Evolutionary conservation across 2,329 filamentous ascomycete species (phyloP).

Genomic region (Fusarium goolgardi): DNA sequence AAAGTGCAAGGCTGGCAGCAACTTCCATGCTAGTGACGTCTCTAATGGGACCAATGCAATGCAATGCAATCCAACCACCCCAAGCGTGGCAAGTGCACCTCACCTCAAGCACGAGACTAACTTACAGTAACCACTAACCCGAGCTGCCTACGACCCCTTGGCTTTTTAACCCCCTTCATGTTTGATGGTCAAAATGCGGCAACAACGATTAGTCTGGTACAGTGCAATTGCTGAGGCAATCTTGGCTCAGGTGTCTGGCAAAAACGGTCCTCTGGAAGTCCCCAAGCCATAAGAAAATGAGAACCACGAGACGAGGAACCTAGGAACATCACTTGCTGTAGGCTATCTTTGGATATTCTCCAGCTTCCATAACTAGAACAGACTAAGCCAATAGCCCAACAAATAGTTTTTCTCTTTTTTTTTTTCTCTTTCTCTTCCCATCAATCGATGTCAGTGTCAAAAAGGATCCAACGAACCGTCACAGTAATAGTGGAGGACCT

Average conservation of each 20-base stretch:
- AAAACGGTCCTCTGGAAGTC: neutral
- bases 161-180: neutral
- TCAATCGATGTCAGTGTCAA: conserved; percentile 5
- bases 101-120: neutral
- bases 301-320: conserved; percentile 13
- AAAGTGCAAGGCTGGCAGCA: conserved; percentile 35
- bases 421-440: neutral
- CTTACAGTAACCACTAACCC: neutral
- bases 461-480: conserved; percentile 17
- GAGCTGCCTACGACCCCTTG: conserved; percentile 4
- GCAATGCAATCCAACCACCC: conserved; percentile 36
- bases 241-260: conserved; percentile 3
- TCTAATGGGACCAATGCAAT: conserved; percentile 5
- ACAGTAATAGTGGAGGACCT: conserved; percentile 35
- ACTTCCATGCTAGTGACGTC: conserved; percentile 35
- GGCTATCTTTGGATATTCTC: neutral
- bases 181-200: conserved; percentile 13
- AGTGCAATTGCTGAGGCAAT: neutral
- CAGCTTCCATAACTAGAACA: conserved; percentile 1
- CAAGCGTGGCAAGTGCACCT: conserved; percentile 23
- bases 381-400: neutral
- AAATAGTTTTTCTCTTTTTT: neutral
- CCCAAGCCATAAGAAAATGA: conserved; percentile 11
- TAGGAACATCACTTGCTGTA: neutral
- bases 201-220: conserved; percentile 13